A percentile compares a stretch with the other conserved stretches of the same genome.
Conservation (phyloP, 2,329 filamentous ascomycete genomes). For the Trichophaea hybrida region DNA sequence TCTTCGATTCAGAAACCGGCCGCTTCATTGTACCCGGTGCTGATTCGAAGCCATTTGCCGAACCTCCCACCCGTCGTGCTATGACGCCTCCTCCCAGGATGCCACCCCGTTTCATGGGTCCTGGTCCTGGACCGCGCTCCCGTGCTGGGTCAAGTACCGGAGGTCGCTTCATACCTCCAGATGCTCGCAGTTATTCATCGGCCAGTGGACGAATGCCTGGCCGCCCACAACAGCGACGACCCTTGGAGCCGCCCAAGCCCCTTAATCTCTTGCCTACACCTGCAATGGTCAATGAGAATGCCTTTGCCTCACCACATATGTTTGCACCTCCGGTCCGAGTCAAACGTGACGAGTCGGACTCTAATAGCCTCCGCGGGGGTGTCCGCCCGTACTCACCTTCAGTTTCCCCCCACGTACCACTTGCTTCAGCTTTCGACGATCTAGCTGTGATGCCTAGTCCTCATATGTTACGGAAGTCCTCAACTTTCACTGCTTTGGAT, state of each 20-base stretch:
- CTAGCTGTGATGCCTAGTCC: conserved; percentile 75
- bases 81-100: conserved; percentile 77
- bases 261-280: conserved; percentile 72
- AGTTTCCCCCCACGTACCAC: conserved; percentile 59
- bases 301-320: conserved; percentile 60
- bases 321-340: conserved; percentile 67
- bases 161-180: conserved; percentile 28
- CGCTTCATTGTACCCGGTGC: conserved; percentile 50
- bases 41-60: conserved; percentile 51
- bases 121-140: conserved; percentile 25
- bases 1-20: conserved; percentile 36
- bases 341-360: conserved; percentile 47
- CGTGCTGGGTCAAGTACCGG: conserved; percentile 25
- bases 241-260: conserved; percentile 55
- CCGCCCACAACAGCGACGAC: conserved; percentile 38
- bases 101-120: conserved; percentile 35
- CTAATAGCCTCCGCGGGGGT: conserved; percentile 40
- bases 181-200: conserved; percentile 51
- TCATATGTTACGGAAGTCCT: conserved; percentile 59
- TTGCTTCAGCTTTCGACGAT: conserved; percentile 75
- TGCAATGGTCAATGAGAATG: conserved; percentile 67
- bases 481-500: conserved; percentile 64
- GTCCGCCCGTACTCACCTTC: conserved; percentile 57
- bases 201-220: conserved; percentile 37
- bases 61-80: conserved; percentile 73